A percentile compares a stretch with the other conserved stretches of the same genome.
These are phyloP conservation scores for Thielaviopsis punctulata DNA, from an alignment of 2,329 filamentous ascomycete species.

Conservation along the genomic window DNA sequence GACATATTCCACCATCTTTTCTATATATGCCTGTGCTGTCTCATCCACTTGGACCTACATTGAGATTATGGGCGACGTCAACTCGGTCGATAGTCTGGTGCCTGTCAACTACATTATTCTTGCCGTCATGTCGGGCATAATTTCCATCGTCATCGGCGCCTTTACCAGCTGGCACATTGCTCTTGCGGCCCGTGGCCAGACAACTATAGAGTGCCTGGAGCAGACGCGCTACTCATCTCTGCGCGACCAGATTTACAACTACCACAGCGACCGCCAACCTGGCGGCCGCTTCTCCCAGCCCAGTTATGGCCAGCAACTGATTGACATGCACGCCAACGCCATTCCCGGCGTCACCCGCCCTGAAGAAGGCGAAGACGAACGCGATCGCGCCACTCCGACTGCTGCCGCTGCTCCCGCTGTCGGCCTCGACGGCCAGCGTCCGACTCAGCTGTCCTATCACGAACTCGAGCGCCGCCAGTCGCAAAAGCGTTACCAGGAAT, in stretches of 20 bases:
- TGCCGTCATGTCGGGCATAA: slow-evolving; percentile 74
- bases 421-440: slow-evolving; percentile 20
- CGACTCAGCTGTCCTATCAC: slow-evolving; percentile 33
- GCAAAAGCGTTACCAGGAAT: slow-evolving; percentile 43
- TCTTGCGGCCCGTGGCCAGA: slow-evolving; percentile 62
- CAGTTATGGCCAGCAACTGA: slow-evolving; percentile 52
- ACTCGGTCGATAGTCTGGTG: slow-evolving; percentile 59
- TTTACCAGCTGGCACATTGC: slow-evolving; percentile 89
- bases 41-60: slow-evolving; percentile 68
- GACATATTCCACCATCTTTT: slow-evolving; percentile 75
- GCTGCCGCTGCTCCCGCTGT: slow-evolving; percentile 9
- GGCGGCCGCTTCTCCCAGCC: slow-evolving; percentile 34
- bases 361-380: slow-evolving; percentile 57
- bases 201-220: slow-evolving; percentile 90
- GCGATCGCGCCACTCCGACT: too few species aligned
- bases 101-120: slow-evolving; percentile 85
- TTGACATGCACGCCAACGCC: slow-evolving; percentile 68
- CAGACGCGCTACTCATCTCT: slow-evolving; percentile 85
- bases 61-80: slow-evolving; percentile 55
- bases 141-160: slow-evolving; percentile 71
- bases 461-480: slow-evolving; percentile 38
- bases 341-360: slow-evolving; percentile 64
- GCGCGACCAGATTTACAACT: slow-evolving; percentile 49
- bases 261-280: slow-evolving; percentile 38
- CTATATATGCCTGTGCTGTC: slow-evolving; percentile 63